Evolutionary conservation across 768 basidiomycete genomes (phyloP), one percentile per base, ranked within the genome.

Genomic region (Suillus alpinus): DNA sequence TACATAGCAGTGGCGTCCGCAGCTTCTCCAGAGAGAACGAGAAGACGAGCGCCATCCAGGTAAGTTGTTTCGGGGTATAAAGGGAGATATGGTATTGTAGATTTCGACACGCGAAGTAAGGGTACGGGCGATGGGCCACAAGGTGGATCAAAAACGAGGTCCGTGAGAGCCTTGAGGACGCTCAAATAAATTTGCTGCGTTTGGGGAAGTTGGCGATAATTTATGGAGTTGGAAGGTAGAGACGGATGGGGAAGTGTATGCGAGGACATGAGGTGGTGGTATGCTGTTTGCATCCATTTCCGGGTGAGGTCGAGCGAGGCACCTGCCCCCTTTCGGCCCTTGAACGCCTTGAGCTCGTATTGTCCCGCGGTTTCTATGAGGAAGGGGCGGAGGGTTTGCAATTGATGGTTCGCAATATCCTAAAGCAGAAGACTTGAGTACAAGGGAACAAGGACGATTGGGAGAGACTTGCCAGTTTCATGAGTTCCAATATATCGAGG

Each of bases 371-470:
- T 86, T 61, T 87, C 85, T 66, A 92, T 82, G 59, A 97, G 84
- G 77, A 88, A 93, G n/a, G 94, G 92, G 55, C 94, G 88, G n/a
- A 95, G 81, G 36, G 91, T 88, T 69, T 94, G 90, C 36, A 97
- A 83, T 76, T 96, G 95, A 76, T 96, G 95, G 72, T 97, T 97
- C 31, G 95, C 95, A 63, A 97, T 95, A 73, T 97, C 95, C 94
- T 96, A 68, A 44, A 69, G 31, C 32, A 63, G 53, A 55, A 16
- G 63, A 63, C 62, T 65, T 68, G 43, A 71, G 65, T 56, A 66
- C 63, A 62, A 39, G 59, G 52, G 43, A 62, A 12, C 64, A 60
- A 53, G 63, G 50, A 59, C 20, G 23, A 40, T 64, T 59, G 52
- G 49, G 69, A 58, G 37, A 62, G 46, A 84, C 91, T 69, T 69